Conservation (phyloP, 1,139 yeast genomes). For the Kluyveromyces sp. region DNA sequence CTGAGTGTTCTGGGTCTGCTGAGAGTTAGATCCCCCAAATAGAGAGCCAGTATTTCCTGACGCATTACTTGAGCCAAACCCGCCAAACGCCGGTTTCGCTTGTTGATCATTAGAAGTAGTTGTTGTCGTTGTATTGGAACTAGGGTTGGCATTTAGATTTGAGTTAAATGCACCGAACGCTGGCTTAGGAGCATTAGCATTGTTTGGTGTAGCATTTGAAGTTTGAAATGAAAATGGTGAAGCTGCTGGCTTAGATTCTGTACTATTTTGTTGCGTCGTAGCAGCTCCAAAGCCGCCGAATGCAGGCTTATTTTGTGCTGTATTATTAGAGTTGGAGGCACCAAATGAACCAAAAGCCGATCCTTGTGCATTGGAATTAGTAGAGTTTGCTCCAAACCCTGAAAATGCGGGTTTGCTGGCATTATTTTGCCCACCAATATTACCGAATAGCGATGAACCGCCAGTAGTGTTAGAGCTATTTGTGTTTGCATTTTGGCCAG, state of each 20-base stretch:
- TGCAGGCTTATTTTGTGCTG: constrained; percentile 13
- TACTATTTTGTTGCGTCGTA: constrained; percentile 3
- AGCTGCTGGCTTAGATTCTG: constrained; percentile 3
- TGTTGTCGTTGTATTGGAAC: background rate
- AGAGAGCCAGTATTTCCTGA: background rate
- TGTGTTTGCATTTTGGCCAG: background rate
- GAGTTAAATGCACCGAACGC: constrained; percentile 9
- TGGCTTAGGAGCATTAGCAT: background rate
- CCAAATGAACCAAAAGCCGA: constrained; percentile 8
- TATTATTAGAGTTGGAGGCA: too few species aligned
- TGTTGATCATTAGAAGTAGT: background rate
- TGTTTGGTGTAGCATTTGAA: background rate
- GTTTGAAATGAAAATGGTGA: background rate
- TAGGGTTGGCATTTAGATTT: background rate
- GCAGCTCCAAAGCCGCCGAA: constrained; percentile 15
- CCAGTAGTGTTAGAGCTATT: constrained; percentile 8
- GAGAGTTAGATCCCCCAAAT: background rate
- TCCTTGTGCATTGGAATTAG: constrained; percentile 1
- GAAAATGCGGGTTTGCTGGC: constrained; percentile 6
- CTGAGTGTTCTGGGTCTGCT: background rate
- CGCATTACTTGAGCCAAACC: background rate
- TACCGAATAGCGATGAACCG: constrained; percentile 27
- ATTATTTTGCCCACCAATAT: background rate
- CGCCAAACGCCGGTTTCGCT: background rate
- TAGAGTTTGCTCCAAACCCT: constrained; percentile 11